Evolutionary conservation across 2,329 filamentous ascomycete genomes (phyloP).

Genomic region (Xylariaceae sp.): DNA sequence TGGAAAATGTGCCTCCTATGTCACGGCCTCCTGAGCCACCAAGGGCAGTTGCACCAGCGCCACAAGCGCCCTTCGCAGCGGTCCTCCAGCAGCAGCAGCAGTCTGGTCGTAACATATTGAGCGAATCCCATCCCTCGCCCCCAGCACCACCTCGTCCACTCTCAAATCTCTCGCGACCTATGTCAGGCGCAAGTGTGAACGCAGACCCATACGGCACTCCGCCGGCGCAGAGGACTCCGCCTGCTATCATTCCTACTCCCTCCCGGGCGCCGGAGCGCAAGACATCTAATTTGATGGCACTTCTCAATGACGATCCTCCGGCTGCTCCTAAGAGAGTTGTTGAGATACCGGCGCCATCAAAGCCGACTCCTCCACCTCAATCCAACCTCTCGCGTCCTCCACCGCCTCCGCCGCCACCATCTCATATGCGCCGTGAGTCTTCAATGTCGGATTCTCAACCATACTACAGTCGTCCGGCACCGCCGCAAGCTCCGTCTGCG

Average conservation of each 20-base stretch:
- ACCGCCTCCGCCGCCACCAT: slow-evolving; percentile 35
- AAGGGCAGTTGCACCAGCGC: slow-evolving; percentile 31
- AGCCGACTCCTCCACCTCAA: slow-evolving; percentile 49
- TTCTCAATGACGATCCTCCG: slow-evolving; percentile 59
- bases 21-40: slow-evolving; percentile 39
- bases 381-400: slow-evolving; percentile 35
- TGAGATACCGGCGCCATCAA: slow-evolving; percentile 39
- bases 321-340: slow-evolving; percentile 44
- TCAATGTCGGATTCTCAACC: slow-evolving; percentile 32
- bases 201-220: slow-evolving; percentile 30
- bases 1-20: slow-evolving; percentile 37
- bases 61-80: slow-evolving; percentile 31
- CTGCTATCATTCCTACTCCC: slow-evolving; percentile 35
- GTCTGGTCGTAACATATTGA: slow-evolving; percentile 35
- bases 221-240: slow-evolving; percentile 32
- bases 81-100: slow-evolving; percentile 36
- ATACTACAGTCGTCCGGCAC: slow-evolving; percentile 42
- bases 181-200: slow-evolving; percentile 23
- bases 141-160: slow-evolving; percentile 33
- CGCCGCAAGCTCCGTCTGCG: slow-evolving; percentile 30
- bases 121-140: slow-evolving; percentile 37
- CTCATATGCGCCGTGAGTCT: slow-evolving; percentile 44
- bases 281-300: slow-evolving; percentile 58
- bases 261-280: slow-evolving; percentile 48
- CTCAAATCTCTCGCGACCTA: slow-evolving; percentile 24